These are phyloP conservation scores for Thelephora ganbajun DNA, from an alignment of 768 basidiomycete species.

Conservation along the genomic window DNA sequence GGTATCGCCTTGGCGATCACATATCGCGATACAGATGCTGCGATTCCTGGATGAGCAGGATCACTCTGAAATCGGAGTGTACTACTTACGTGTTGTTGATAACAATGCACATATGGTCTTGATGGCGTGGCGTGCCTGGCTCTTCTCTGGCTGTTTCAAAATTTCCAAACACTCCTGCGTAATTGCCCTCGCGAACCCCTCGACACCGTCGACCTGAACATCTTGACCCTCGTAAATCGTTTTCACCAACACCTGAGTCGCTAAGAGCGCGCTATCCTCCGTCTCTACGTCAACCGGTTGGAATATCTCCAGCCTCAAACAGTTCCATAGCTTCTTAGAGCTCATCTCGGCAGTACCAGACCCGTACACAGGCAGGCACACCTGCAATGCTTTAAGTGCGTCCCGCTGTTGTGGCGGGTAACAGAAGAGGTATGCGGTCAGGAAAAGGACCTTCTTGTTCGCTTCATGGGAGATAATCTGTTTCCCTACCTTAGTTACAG, in stretches of 20 bases:
- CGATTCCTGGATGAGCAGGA: not conserved
- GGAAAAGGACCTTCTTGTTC: not conserved
- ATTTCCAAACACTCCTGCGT: conserved; percentile 71
- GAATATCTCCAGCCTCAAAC: conserved; percentile 84
- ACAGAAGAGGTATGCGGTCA: not conserved
- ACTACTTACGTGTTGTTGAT: conserved; percentile 57
- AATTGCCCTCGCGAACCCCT: conserved; percentile 55
- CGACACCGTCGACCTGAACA: conserved; percentile 16
- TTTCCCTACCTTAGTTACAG: conserved; percentile 58
- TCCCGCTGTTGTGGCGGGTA: conserved; percentile 46
- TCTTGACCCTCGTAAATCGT: conserved; percentile 41
- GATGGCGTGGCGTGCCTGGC: conserved; percentile 76
- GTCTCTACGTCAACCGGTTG: conserved; percentile 75
- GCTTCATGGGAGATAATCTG: too few species aligned
- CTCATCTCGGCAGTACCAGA: conserved; percentile 38
- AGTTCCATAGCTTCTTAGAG: conserved; percentile 78
- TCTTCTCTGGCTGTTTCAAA: conserved; percentile 86
- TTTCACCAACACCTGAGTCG: conserved; percentile 57
- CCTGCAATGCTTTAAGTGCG: conserved; percentile 62
- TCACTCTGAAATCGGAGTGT: conserved; percentile 3
- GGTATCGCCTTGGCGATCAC: conserved; percentile 57
- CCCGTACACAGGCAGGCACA: conserved; percentile 81
- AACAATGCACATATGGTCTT: conserved; percentile 71
- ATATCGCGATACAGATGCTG: conserved; percentile 58
- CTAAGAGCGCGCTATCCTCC: conserved; percentile 58